A percentile compares a stretch with the other conserved stretches of the same genome.
phyloP scores from a whole-genome alignment of 306 rosid genomes.

The Rosa chinensis region DNA sequence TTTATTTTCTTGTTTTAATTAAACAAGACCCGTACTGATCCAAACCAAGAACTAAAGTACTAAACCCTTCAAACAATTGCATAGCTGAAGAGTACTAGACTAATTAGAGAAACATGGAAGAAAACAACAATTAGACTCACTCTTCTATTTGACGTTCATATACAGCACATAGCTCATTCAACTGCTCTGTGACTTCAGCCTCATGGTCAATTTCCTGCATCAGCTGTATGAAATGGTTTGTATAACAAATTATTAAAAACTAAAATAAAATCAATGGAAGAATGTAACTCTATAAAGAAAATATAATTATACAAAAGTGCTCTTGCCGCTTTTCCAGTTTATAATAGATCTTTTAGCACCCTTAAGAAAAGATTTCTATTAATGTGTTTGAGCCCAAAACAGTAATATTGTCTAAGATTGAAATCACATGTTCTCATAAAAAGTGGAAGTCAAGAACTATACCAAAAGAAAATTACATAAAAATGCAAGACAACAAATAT shows the following conservation, averaged over 20 bases:
- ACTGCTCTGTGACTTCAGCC: slow-evolving; percentile 48
- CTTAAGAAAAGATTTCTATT: background rate
- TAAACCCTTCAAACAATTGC: background rate
- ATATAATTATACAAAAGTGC: background rate
- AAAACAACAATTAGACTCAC: slow-evolving; percentile 42
- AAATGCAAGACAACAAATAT: background rate
- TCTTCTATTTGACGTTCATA: slow-evolving; percentile 76
- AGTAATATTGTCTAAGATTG: background rate
- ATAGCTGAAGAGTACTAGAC: background rate
- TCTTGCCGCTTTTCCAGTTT: background rate
- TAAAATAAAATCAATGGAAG: background rate
- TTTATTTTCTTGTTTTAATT: background rate
- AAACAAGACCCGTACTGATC: background rate
- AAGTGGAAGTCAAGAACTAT: background rate
- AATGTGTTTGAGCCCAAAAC: background rate
- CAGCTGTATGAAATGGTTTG: slow-evolving; percentile 20
- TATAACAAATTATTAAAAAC: background rate
- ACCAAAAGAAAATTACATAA: background rate
- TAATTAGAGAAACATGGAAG: background rate
- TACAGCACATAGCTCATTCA: slow-evolving; percentile 66
- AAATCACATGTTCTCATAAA: background rate
- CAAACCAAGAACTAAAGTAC: background rate
- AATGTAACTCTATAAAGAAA: background rate
- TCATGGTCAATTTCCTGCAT: slow-evolving; percentile 68
- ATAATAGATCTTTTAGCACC: background rate